phyloP scores from a whole-genome alignment of 2,329 filamentous ascomycete species.

The Corinectria fuckeliana region DNA sequence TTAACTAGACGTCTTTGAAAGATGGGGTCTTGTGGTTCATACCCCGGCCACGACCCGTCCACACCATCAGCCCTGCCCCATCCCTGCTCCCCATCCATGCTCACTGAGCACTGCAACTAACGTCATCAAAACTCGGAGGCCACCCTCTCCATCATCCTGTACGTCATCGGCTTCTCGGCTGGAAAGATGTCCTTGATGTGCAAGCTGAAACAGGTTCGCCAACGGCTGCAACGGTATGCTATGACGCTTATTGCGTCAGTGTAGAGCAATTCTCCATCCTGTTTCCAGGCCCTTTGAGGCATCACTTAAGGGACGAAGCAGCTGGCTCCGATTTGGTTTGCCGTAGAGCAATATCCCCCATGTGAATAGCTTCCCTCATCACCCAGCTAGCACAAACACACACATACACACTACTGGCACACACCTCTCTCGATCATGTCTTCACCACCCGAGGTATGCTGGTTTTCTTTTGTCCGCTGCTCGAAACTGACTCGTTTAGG shows the following conservation, averaged over 20 bases:
- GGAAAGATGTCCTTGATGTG: conserved; percentile 1
- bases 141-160: conserved; percentile 12
- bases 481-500: conserved; percentile 21
- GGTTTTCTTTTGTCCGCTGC: too few species aligned
- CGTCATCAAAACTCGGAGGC: conserved; percentile 1
- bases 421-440: conserved; percentile 19
- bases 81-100: conserved; percentile 10
- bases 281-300: conserved; percentile 27
- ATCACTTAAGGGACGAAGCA: conserved; percentile 30
- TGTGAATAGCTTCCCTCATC: too few species aligned
- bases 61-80: not conserved
- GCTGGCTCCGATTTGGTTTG: conserved; percentile 6
- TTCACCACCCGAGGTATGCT: conserved; percentile 30
- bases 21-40: conserved; percentile 3
- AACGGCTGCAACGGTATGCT: not conserved
- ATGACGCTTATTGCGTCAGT: conserved; percentile 41
- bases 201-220: conserved; percentile 34
- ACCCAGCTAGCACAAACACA: too few species aligned
- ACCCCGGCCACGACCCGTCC: not conserved
- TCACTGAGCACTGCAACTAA: not conserved
- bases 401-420: not conserved
- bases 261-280: conserved; percentile 19
- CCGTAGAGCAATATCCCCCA: too few species aligned
- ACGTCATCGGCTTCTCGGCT: conserved; percentile 18
- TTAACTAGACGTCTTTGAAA: conserved; percentile 13